Evolutionary conservation across 192 early-diverging fungal genomes (phyloP), one percentile per base, ranked within the genome.

Genomic region (Backusella liffmaniae): DNA sequence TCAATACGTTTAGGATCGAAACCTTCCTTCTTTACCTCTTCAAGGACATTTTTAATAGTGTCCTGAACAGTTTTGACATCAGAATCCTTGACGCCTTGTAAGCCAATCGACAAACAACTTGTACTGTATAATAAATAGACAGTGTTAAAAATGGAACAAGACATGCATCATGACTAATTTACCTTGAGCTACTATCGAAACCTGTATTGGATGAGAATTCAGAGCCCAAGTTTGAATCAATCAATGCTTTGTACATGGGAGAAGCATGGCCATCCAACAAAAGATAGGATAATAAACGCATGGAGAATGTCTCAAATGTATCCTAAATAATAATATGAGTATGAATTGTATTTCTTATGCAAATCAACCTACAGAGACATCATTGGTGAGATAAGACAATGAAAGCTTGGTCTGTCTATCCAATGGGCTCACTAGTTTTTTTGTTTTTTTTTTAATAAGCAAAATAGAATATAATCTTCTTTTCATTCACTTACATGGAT

Each of bases 221-320:
- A 0, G 94, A 88, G 37, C 95, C 97, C 8, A 99, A 81, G 53
- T 94, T 92, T 66, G 93, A 88, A 75, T 97, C 96, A 62, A 99
- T 97, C 73, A 99, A 84, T 36, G 94, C 94, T 78, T 96, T 88
- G 80, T 97, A 94, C 95, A 99, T 96, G 15, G 97, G 97, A 23
- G 95, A 91, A 13, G 95, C 89, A 53, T 95, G 86, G 7, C 97
- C 96, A 77, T 94, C 91, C 15, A 94, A 84, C n/a, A 99, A 83
- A 70, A 99, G 84, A 66, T 87, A 88, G 3, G 94, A 90, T 34
- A 98, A 86, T 41, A 98, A 80, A 44, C 89, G 85, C 79, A 97
- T 85, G 29, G 93, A 91, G 74, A 97, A 96, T 7, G 95, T 91
- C 77, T 95, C 93, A 79, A 93, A 93, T 2, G 89, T 85, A 76